phyloP scores from a whole-genome alignment of 441 rosid genomes.

The Brassica hybrid region DNA sequence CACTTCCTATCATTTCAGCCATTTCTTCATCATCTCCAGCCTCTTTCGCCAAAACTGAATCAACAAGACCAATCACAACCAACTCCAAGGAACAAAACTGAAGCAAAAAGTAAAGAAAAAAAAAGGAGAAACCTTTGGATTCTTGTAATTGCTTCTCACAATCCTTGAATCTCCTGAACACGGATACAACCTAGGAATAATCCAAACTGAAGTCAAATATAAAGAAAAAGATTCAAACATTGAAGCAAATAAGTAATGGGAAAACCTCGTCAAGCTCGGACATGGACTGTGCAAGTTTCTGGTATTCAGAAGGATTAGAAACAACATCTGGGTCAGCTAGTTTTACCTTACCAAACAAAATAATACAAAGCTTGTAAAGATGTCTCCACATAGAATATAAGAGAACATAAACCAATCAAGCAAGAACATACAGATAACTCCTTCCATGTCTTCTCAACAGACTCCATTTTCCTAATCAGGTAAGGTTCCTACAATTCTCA shows the following conservation, averaged over 20 bases:
- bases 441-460: slow-evolving; percentile 95
- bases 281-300: slow-evolving; percentile 86
- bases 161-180: slow-evolving; percentile 70
- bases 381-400: background rate
- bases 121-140: slow-evolving; percentile 59
- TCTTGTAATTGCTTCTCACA: slow-evolving; percentile 85
- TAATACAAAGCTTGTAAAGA: slow-evolving; percentile 10
- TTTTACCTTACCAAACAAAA: slow-evolving; percentile 57
- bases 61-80: slow-evolving; percentile 16
- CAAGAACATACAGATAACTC: slow-evolving; percentile 73
- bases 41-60: slow-evolving; percentile 76
- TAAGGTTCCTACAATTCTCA: slow-evolving; percentile 68
- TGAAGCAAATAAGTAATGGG: background rate
- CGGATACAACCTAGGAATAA: slow-evolving; percentile 68
- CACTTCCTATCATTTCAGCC: slow-evolving; percentile 90
- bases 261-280: slow-evolving; percentile 85
- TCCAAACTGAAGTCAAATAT: slow-evolving; percentile 12
- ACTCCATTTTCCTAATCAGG: slow-evolving; percentile 77
- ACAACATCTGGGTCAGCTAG: slow-evolving; percentile 91
- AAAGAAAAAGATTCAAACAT: slow-evolving; percentile 5
- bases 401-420: background rate
- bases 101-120: background rate
- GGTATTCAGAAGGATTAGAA: slow-evolving; percentile 78
- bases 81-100: slow-evolving; percentile 11
- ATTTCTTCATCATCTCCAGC: slow-evolving; percentile 82